A percentile compares a stretch with the other conserved stretches of the same genome.
Evolutionary conservation across 129 eudicot species (phyloP).

Genomic region (Chrysanthemum seticuspe): DNA sequence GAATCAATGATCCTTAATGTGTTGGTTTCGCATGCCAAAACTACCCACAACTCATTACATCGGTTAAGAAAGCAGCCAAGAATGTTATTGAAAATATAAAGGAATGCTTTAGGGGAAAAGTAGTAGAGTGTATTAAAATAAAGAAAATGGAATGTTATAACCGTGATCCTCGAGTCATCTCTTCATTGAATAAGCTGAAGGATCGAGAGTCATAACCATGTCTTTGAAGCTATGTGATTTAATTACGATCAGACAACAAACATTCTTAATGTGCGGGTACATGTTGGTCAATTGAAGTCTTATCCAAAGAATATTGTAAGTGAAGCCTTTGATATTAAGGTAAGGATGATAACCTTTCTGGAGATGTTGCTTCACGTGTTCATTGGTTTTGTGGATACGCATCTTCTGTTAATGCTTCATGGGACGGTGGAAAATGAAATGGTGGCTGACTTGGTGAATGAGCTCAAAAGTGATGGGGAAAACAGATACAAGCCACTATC

Average conservation of each 20-base stretch:
- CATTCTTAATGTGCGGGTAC: too few species aligned
- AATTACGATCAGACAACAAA: too few species aligned
- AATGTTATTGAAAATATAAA: background rate
- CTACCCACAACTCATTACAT: background rate
- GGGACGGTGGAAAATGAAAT: background rate
- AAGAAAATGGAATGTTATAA: background rate
- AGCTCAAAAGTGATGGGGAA: background rate
- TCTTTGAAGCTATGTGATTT: background rate
- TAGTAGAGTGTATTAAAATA: background rate
- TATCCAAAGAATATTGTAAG: too few species aligned
- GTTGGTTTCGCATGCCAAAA: background rate
- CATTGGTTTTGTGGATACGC: background rate
- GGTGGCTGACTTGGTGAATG: background rate
- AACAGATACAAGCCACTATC: background rate
- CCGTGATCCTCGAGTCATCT: background rate
- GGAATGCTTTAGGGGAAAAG: background rate
- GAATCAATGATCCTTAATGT: background rate
- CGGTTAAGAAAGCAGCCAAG: background rate
- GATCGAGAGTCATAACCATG: background rate
- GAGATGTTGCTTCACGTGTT: background rate
- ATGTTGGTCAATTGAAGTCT: too few species aligned
- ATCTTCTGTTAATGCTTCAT: background rate
- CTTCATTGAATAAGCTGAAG: background rate
- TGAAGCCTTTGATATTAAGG: background rate
- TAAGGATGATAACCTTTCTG: background rate